These are phyloP conservation scores for Cystobasidiaceae sp. DNA, from an alignment of 1,284 basidiomycete genomes.

Conservation along the genomic window DNA sequence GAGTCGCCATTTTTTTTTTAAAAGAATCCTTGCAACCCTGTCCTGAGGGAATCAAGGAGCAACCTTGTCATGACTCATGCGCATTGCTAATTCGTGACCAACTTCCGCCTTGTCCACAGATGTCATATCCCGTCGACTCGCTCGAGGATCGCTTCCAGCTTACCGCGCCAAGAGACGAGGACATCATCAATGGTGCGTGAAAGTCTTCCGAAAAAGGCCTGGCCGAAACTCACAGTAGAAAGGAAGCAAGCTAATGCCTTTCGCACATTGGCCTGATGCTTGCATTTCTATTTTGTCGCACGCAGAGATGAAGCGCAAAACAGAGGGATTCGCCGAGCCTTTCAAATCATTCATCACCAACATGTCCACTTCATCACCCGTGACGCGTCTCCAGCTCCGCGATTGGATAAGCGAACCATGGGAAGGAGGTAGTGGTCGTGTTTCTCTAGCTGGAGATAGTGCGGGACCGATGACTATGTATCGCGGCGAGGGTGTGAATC, in stretches of 20 bases:
- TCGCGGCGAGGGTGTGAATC: slow-evolving; percentile 8
- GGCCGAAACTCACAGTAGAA: neutral
- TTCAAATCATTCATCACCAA: neutral
- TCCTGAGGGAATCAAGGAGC: neutral
- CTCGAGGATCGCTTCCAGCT: slow-evolving; percentile 15
- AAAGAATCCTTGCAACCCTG: too few species aligned
- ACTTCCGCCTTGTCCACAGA: neutral
- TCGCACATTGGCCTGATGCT: neutral
- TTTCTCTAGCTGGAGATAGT: neutral
- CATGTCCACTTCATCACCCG: neutral
- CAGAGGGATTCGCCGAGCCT: neutral
- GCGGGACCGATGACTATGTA: slow-evolving; percentile 16
- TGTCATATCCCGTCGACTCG: slow-evolving; percentile 16
- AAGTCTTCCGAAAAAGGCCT: neutral
- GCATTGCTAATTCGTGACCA: too few species aligned
- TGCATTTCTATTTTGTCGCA: neutral
- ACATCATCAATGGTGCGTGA: slow-evolving; percentile 3
- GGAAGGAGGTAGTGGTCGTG: neutral
- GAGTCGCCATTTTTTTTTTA: neutral
- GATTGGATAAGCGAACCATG: slow-evolving; percentile 2
- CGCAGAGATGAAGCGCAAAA: neutral
- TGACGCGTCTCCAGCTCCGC: neutral
- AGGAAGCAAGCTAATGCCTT: neutral
- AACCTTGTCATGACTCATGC: too few species aligned
- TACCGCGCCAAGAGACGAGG: slow-evolving; percentile 1